Conservation (phyloP, 2,329 filamentous ascomycete genomes). For the Colletotrichum chrysophilum region DNA sequence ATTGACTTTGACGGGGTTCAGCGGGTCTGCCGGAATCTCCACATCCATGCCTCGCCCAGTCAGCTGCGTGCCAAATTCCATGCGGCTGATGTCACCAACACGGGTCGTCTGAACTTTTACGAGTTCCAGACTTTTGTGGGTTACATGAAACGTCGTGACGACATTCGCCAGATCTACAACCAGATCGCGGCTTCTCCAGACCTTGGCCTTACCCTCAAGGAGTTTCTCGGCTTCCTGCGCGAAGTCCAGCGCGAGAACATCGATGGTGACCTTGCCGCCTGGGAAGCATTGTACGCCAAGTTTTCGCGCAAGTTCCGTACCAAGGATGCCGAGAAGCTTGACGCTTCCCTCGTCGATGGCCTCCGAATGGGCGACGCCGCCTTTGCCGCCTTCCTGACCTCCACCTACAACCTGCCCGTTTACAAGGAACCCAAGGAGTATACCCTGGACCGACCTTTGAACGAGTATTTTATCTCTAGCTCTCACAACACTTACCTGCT, state of each 20-base stretch:
- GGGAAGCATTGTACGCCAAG: slow-evolving; percentile 76
- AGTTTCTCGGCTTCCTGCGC: slow-evolving; percentile 79
- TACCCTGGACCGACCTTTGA: slow-evolving; percentile 80
- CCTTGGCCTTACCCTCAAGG: slow-evolving; percentile 69
- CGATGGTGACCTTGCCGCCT: slow-evolving; percentile 66
- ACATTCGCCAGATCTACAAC: slow-evolving; percentile 78
- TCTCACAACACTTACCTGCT: slow-evolving; percentile 98
- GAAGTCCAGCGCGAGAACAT: slow-evolving; percentile 79
- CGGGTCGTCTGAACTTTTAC: slow-evolving; percentile 73
- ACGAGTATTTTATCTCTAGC: slow-evolving; percentile 98
- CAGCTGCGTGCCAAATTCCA: slow-evolving; percentile 78
- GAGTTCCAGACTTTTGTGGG: slow-evolving; percentile 87
- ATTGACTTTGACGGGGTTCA: slow-evolving; percentile 82
- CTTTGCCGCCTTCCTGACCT: slow-evolving; percentile 80
- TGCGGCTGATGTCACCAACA: slow-evolving; percentile 69
- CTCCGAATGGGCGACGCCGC: slow-evolving; percentile 74
- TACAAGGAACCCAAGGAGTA: slow-evolving; percentile 64
- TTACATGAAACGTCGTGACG: slow-evolving; percentile 82
- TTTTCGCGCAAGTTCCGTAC: slow-evolving; percentile 66
- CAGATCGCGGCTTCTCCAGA: slow-evolving; percentile 62
- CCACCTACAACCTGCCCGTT: slow-evolving; percentile 73
- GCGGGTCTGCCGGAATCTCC: slow-evolving; percentile 84
- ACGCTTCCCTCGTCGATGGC: slow-evolving; percentile 36
- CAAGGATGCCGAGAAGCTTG: slow-evolving; percentile 48
- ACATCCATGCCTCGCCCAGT: slow-evolving; percentile 85